Base-by-base conservation (phyloP, 2,329 filamentous ascomycete genomes). In the Neobulgaria alba region DNA sequence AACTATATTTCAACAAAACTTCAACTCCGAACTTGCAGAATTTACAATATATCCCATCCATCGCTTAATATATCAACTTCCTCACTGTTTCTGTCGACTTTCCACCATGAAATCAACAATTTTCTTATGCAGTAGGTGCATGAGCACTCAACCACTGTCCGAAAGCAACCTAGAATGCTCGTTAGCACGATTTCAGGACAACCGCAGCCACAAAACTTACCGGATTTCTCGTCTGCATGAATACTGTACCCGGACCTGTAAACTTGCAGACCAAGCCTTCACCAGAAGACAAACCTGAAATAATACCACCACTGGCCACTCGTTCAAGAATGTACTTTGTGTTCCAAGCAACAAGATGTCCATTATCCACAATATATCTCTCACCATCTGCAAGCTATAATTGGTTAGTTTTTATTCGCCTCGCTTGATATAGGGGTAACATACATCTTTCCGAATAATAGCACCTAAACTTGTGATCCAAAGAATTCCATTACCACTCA, bases 231-330 rank as follows among this genome's bases (percentile, higher is more conserved):
- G 92, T 96, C 64, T 98, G 92, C 54, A 96, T 72, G 57, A 89
- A 95, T 0, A 98, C 75, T 0, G 87, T 93, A 1, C 92, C 92
- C 0, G 92, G 92, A 0, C 85, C 89, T 0, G 82, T 87, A 52
- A 96, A 96, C 59, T 88, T 94, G 69, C 92, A 98, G 3, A 95
- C 89, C 26, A 96, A 67, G 0, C 92, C 92, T 64, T 98, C 92
- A 0, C 75, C 83, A 0, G 86, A 81, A 19, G 80, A 78, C 16
- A 95, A 63, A 8, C 82, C 80, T n/a, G 85, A 90, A n/a, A 98
- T 82, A 48, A 98, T 79, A 29, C 92, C 92, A 2, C 92, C 92
- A 3, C 85, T 92, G 0, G 90, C 81, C 3, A 93, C 83, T 12
- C 92, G 80, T 65, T 95, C 88, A 48, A 98, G 78, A 3, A 85